phyloP scores from a whole-genome alignment of 257 asterid genomes.

The Thymus mandschuricus region DNA sequence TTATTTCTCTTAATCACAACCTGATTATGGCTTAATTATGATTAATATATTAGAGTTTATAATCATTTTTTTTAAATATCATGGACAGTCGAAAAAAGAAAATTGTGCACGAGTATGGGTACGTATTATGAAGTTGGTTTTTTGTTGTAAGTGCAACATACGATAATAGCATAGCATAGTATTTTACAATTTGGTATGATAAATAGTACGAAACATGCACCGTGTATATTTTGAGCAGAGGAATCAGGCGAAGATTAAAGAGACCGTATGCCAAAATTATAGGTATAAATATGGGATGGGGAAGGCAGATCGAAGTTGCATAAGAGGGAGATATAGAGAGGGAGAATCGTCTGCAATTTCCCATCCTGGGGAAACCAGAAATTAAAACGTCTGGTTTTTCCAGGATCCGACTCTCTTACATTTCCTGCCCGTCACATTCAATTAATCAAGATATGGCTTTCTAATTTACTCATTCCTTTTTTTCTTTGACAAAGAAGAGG shows the following conservation, averaged over 20 bases:
- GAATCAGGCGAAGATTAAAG: neutral
- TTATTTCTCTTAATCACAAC: no score
- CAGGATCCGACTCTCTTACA: slow-evolving; percentile 32
- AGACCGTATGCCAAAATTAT: neutral
- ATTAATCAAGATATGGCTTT: neutral
- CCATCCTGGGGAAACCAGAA: slow-evolving; percentile 46
- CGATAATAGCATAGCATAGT: no score
- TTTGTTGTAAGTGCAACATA: no score
- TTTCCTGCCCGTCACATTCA: neutral
- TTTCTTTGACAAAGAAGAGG: neutral
- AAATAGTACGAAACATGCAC: neutral
- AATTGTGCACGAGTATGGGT: no score
- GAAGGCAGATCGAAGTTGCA: neutral
- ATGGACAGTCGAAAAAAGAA: no score
- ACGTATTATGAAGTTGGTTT: no score
- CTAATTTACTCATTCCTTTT: neutral
- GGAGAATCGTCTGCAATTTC: neutral
- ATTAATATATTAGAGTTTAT: no score
- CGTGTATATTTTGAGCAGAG: neutral
- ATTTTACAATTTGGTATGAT: neutral
- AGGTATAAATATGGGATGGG: neutral
- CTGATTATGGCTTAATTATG: no score
- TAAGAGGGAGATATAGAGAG: slow-evolving; percentile 2
- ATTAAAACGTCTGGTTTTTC: slow-evolving; percentile 40
- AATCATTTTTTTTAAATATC: no score